Evolutionary conservation across 1,139 yeast genomes (phyloP).

Genomic region (Scheffersomyces titani): DNA sequence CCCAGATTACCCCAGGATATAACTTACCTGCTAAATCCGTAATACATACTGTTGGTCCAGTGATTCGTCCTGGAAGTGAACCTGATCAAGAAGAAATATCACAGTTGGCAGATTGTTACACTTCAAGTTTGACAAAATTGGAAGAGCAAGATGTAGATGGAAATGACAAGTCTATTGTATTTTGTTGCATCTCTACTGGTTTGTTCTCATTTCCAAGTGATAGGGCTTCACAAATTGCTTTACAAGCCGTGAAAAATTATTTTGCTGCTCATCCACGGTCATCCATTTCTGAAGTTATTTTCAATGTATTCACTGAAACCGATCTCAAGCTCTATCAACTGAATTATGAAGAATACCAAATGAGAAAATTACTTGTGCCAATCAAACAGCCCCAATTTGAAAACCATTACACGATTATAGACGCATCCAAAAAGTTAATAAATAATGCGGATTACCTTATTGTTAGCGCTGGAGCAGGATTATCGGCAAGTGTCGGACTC

Average conservation of each 20-base stretch:
- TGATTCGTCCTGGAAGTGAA: neutral
- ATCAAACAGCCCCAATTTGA: neutral
- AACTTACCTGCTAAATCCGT: constrained; percentile 2
- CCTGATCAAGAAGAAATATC: constrained; percentile 1
- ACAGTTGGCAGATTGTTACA: constrained; percentile 1
- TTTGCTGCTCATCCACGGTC: constrained; percentile 1
- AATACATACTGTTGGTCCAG: constrained; percentile 5
- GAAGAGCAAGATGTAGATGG: neutral
- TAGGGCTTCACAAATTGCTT: constrained; percentile 1
- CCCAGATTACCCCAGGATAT: constrained; percentile 4
- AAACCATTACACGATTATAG: neutral
- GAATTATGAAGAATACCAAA: neutral
- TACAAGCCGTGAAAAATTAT: constrained; percentile 2
- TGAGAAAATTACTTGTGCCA: neutral
- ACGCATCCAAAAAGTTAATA: neutral
- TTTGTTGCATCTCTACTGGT: constrained; percentile 5
- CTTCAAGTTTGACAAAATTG: neutral
- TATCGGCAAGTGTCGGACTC: neutral
- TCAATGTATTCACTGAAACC: constrained; percentile 2
- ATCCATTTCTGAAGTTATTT: constrained; percentile 2
- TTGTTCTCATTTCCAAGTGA: constrained; percentile 5
- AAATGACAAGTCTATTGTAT: constrained; percentile 2
- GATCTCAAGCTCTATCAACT: constrained; percentile 1
- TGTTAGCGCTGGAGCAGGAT: neutral
- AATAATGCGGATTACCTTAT: neutral